These are phyloP conservation scores for Entomortierella parvispora DNA, from an alignment of 192 early-diverging fungal genomes.

Conservation along the genomic window DNA sequence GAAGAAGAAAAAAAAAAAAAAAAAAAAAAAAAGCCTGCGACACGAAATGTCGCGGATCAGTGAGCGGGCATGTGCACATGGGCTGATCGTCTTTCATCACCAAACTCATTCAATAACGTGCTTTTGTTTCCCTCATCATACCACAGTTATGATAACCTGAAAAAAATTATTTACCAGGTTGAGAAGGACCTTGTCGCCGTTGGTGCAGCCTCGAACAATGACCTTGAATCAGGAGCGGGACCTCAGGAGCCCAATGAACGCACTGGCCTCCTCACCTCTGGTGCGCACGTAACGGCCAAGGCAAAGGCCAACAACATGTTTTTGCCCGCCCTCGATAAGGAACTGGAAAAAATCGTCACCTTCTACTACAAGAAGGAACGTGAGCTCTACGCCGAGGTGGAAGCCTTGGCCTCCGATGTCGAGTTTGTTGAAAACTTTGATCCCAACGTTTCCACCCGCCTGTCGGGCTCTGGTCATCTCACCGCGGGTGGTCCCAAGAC, in stretches of 20 bases:
- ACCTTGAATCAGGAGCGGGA: slow-evolving; percentile 38
- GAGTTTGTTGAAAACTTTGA: slow-evolving; percentile 56
- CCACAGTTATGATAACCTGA: slow-evolving; percentile 75
- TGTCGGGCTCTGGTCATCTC: slow-evolving; percentile 3
- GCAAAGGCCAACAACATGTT: slow-evolving; percentile 66
- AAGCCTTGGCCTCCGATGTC: slow-evolving; percentile 67
- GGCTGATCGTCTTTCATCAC: neutral
- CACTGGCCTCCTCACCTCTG: slow-evolving; percentile 20
- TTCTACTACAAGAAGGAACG: slow-evolving; percentile 90
- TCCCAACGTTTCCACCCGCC: slow-evolving; percentile 8
- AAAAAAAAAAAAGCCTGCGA: too few species aligned
- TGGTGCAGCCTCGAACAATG: slow-evolving; percentile 28
- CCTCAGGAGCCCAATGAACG: slow-evolving; percentile 41
- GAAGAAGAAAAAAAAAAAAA: neutral
- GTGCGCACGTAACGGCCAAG: slow-evolving; percentile 48
- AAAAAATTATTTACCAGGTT: slow-evolving; percentile 80
- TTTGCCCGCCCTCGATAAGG: slow-evolving; percentile 79
- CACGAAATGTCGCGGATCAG: too few species aligned
- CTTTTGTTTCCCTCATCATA: neutral
- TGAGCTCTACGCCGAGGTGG: slow-evolving; percentile 77
- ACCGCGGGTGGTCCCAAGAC: neutral
- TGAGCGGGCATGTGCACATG: too few species aligned
- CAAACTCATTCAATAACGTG: neutral
- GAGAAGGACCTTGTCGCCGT: slow-evolving; percentile 70
- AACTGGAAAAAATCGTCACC: slow-evolving; percentile 82